Base-by-base conservation (phyloP, 1,284 basidiomycete species). In the Termitomyces sp. region DNA sequence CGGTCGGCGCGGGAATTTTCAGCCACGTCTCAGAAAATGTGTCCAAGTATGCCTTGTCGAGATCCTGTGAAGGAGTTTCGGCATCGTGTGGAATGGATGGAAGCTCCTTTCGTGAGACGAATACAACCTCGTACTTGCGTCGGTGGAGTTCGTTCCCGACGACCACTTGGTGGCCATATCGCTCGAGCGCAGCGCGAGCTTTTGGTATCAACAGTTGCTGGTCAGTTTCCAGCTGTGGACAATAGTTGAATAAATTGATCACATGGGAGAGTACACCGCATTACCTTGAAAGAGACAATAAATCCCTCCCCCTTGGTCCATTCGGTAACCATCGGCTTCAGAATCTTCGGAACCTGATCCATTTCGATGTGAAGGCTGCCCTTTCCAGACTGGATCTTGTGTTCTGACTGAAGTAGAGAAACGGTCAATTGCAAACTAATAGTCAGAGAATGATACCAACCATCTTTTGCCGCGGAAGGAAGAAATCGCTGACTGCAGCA, bases 261-360 rank as follows among this genome's bases (percentile, higher is more conserved):
- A 28, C n/a, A 31, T 24, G 26, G 17, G 31, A 40, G 19, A 46
- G 30, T 17, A 28, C 9, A 19, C 8, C 10, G 67, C 24, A 55
- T 13, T 41, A 93, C 94, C 82, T 99, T 99, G 82, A 99, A 99
- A 1, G 92, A 95, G 45, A 99, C 93, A 42, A 98, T 87, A 69
- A 86, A 98, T 0, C 92, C 95, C 53, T 92, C 86, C 1, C 59
- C 62, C 52, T 86, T 86, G 0, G 87, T 89, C 97, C 96, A 99
- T 67, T 98, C 89, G 50, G 91, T 85, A 2, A 98, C 94, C 73
- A 99, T 79, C 0, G 92, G 88, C 68, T 92, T 91, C 44, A 99
- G 73, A 38, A 98, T 89, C 72, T 99, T 99, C 7, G 97, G 96
- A 1, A 98, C 95, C 70, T 98, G 94, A 68, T 99, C 96, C 95